These are phyloP conservation scores for Silybum marianum DNA, from an alignment of 129 eudicot species.

Conservation along the genomic window DNA sequence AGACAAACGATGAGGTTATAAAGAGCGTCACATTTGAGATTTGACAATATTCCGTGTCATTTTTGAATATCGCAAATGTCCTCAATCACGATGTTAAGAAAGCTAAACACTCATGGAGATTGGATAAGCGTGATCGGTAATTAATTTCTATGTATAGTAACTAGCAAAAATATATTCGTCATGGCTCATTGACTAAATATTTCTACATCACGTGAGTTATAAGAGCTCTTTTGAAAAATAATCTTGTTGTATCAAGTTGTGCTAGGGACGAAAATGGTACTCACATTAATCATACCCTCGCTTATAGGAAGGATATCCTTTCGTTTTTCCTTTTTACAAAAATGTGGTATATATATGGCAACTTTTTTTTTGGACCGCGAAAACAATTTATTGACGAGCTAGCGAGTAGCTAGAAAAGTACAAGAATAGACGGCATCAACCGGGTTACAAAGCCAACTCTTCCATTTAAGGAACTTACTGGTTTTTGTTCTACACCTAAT, in stretches of 20 bases:
- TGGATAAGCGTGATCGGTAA: background rate
- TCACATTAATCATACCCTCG: background rate
- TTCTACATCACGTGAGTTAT: background rate
- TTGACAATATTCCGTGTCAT: background rate
- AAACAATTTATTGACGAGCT: too few relatives aligned
- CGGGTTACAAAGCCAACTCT: too few relatives aligned
- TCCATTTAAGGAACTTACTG: too few relatives aligned
- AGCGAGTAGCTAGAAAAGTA: too few relatives aligned
- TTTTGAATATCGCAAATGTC: background rate
- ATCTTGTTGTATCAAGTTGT: background rate
- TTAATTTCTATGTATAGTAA: background rate
- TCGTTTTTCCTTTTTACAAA: too few relatives aligned
- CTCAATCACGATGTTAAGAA: background rate
- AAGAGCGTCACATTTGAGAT: background rate
- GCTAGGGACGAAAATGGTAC: background rate
- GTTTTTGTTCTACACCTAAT: too few relatives aligned
- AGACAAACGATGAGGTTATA: background rate
- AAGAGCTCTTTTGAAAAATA: background rate
- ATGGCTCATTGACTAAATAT: background rate
- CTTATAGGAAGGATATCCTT: background rate
- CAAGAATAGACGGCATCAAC: too few relatives aligned
- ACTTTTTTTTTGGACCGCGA: too few relatives aligned
- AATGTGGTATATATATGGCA: background rate
- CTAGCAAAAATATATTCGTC: background rate
- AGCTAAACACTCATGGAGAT: background rate